Base-by-base conservation (phyloP, 78 protist species). In the Reticulomyxa filosa region DNA sequence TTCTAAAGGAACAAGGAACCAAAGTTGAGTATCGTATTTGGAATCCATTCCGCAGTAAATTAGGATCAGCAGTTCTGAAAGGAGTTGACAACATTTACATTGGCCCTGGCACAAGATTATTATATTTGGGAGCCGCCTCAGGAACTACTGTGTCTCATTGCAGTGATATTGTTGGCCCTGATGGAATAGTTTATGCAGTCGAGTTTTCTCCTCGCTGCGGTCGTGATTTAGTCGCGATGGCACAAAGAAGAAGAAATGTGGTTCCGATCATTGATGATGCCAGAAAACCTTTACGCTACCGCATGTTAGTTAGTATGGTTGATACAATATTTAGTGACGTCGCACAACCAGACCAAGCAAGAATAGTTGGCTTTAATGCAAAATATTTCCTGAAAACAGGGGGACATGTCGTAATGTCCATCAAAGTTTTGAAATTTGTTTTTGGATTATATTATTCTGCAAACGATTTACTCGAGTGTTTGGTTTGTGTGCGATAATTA, bases 181-280 rank as follows among this genome's bases (percentile, higher is more conserved):
- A 81, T 42, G 99, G 99, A 26, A 38, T 59, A 26, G 98, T 94
- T 10, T 97, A 94, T 77, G 99, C 99, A 33, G 97, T 97, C 25
- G 99, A 97, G 80, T 92, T 97, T 64, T 82, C 97, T 0, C 91
- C 75, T 70, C 80, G 99, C 33, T 70, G 96, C 0, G 99, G 99
- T 38, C 80, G 99, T 22, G 99, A 97, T 69, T 76, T 97, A 34
- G 62, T 97, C 77, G 85, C 86, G 68, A 72, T 95, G 69, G 98
- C 99, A 50, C 89, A 95, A 81, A 80, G 85, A 74, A 67, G 99
- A 48, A 78, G 93, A 20, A 97, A 97, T 85, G 76, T 97, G 32
- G 83, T 97, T 70, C 99, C 99, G 55, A 95, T 97, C 57, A 71
- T 97, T 32, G 99, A 91, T 74, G 99, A 97, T 59, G 99, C 99